These are phyloP conservation scores for Trametes gibbosa DNA, from an alignment of 768 basidiomycete genomes.

Conservation along the genomic window DNA sequence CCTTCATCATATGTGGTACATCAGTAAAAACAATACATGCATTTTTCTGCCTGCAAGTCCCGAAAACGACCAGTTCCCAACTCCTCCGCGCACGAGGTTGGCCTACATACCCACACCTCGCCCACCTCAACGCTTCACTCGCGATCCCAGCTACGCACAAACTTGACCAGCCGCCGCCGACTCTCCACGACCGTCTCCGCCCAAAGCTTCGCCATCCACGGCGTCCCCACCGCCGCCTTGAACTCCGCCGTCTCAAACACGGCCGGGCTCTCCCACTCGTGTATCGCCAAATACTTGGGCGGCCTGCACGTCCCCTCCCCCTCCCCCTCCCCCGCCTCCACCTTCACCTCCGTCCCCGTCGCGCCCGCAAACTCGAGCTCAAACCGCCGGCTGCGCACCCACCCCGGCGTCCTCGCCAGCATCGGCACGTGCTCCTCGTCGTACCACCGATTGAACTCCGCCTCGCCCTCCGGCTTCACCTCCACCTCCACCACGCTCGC, in stretches of 20 bases:
- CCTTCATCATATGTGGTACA: too few species aligned
- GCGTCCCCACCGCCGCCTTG: constrained; percentile 39
- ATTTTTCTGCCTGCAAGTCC: too few species aligned
- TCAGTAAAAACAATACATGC: too few species aligned
- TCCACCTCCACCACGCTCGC: constrained; percentile 27
- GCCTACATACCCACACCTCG: neutral
- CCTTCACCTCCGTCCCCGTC: constrained; percentile 21
- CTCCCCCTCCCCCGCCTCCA: constrained; percentile 22
- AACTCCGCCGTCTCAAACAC: constrained; percentile 37
- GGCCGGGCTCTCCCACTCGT: constrained; percentile 14
- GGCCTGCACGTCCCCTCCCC: constrained; percentile 17
- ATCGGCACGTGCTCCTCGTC: constrained; percentile 32
- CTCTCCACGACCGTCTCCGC: constrained; percentile 26
- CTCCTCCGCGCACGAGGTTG: too few species aligned
- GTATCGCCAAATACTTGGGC: constrained; percentile 2
- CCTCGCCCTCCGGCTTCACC: constrained; percentile 26
- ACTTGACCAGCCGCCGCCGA: constrained; percentile 33
- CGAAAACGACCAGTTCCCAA: too few species aligned
- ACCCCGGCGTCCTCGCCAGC: constrained; percentile 40
- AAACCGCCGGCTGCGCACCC: constrained; percentile 44
- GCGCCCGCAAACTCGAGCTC: constrained; percentile 25
- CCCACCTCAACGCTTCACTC: neutral
- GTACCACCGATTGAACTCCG: constrained; percentile 30
- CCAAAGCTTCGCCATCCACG: constrained; percentile 41
- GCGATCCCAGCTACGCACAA: constrained; percentile 13